A percentile compares a stretch with the other conserved stretches of the same genome.
phyloP scores from a whole-genome alignment of 352 stramenopile species.

The Globisporangium polare region DNA sequence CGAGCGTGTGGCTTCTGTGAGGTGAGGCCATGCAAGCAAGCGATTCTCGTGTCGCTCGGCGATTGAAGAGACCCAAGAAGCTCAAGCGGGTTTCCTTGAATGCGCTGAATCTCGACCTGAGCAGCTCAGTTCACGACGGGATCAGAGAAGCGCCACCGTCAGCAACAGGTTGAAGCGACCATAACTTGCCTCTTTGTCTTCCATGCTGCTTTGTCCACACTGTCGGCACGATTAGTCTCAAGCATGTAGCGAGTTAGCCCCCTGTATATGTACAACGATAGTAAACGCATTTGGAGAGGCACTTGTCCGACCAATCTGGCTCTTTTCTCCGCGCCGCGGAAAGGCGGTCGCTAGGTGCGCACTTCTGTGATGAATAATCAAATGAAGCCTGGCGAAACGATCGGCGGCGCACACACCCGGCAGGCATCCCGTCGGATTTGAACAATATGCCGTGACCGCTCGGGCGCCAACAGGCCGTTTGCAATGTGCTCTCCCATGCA shows the following conservation, averaged over 20 bases:
- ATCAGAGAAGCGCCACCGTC: slow-evolving; percentile 10
- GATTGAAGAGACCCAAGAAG: not conserved
- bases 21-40: not conserved
- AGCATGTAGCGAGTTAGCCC: no score
- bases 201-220: not conserved
- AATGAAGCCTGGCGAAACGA: not conserved
- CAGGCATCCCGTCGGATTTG: slow-evolving; percentile 6
- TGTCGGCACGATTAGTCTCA: no score
- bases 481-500: not conserved
- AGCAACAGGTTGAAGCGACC: not conserved
- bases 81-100: not conserved
- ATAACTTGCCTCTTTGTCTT: not conserved
- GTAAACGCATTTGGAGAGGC: no score
- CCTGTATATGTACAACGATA: no score
- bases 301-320: no score
- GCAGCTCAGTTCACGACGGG: not conserved
- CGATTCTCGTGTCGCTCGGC: no score
- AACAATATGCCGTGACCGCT: not conserved
- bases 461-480: not conserved
- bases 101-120: slow-evolving; percentile 5
- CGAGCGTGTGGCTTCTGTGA: not conserved
- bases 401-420: no score
- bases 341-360: not conserved
- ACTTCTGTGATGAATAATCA: not conserved
- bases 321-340: slow-evolving; percentile 3